Evolutionary conservation across 306 rosid genomes (phyloP).

Genomic region (Ziziphus jujuba): DNA sequence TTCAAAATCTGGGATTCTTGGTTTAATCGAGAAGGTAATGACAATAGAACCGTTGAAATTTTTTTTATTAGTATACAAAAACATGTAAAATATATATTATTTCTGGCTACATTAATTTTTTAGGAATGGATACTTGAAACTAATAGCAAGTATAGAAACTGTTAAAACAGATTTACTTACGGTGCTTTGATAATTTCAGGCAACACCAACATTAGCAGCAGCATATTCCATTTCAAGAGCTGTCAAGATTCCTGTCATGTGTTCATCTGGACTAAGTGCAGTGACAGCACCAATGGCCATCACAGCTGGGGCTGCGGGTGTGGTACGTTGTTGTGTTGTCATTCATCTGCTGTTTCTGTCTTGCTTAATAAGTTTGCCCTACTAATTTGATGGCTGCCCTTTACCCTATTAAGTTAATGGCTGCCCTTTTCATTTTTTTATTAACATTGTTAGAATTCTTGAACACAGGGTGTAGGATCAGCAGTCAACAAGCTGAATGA

Average conservation of each 20-base stretch:
- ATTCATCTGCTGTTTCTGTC: not conserved
- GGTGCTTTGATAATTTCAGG: conserved; percentile 40
- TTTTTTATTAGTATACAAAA: not conserved
- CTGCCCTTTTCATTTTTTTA: not conserved
- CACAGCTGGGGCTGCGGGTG: conserved; percentile 93
- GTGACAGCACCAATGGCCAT: conserved; percentile 95
- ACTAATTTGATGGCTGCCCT: not conserved
- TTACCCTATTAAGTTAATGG: not conserved
- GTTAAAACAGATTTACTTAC: conserved; percentile 12
- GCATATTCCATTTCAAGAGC: conserved; percentile 88
- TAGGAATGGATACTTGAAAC: too few relatives aligned
- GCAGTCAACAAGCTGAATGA: conserved; percentile 90
- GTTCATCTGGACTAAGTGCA: conserved; percentile 81
- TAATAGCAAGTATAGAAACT: too few relatives aligned
- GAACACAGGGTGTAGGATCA: conserved; percentile 80
- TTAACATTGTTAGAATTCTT: conserved; percentile 13
- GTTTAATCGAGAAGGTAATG: conserved; percentile 91
- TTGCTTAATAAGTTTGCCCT: not conserved
- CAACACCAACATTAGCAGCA: conserved; percentile 89
- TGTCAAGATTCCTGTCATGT: conserved; percentile 84
- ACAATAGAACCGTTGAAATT: not conserved
- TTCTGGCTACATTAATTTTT: too few relatives aligned
- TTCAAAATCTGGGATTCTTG: conserved; percentile 74
- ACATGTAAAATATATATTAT: too few relatives aligned
- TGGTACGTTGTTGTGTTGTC: conserved; percentile 46